Percentiles rank a stretch among this genome's conserved stretches.
Evolutionary conservation across 1,284 basidiomycete genomes (phyloP).

Genomic region (Ceratorhiza oryzae-sativae): DNA sequence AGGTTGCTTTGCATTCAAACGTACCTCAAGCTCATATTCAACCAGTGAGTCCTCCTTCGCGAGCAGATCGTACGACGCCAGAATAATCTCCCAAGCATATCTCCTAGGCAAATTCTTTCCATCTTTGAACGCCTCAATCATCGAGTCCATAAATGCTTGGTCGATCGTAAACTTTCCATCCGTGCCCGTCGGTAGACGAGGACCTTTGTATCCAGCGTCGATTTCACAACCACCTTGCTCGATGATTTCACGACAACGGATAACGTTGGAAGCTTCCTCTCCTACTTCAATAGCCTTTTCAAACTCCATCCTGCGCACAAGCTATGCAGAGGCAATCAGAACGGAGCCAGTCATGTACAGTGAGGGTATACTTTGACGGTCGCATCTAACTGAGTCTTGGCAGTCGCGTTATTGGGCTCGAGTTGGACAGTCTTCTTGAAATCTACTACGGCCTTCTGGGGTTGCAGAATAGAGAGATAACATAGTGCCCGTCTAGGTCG

Average conservation of each 20-base stretch:
- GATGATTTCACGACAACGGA: slow-evolving; percentile 79
- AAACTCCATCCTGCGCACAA: slow-evolving; percentile 73
- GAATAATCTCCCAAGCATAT: slow-evolving; percentile 94
- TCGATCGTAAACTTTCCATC: slow-evolving; percentile 70
- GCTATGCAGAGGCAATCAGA: not conserved
- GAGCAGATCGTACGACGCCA: slow-evolving; percentile 84
- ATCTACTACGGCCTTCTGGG: slow-evolving; percentile 82
- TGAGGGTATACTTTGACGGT: slow-evolving; percentile 74
- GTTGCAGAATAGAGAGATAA: slow-evolving; percentile 87
- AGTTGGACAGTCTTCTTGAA: slow-evolving; percentile 86
- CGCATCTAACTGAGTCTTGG: slow-evolving; percentile 81
- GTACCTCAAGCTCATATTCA: slow-evolving; percentile 68
- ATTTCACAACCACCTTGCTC: slow-evolving; percentile 78
- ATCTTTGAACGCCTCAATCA: slow-evolving; percentile 93
- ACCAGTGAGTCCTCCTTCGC: slow-evolving; percentile 84
- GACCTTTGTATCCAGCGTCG: slow-evolving; percentile 73
- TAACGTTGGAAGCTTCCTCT: slow-evolving; percentile 79
- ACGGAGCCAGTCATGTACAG: not conserved
- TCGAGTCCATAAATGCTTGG: slow-evolving; percentile 78
- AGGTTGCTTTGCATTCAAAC: not conserved
- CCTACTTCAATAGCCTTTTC: slow-evolving; percentile 94
- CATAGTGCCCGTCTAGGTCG: slow-evolving; percentile 83
- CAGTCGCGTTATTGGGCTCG: slow-evolving; percentile 86
- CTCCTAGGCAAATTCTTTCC: slow-evolving; percentile 86
- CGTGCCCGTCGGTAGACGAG: slow-evolving; percentile 57